Evolutionary conservation across 306 rosid species (phyloP).

Genomic region (Acacia crassicarpa): DNA sequence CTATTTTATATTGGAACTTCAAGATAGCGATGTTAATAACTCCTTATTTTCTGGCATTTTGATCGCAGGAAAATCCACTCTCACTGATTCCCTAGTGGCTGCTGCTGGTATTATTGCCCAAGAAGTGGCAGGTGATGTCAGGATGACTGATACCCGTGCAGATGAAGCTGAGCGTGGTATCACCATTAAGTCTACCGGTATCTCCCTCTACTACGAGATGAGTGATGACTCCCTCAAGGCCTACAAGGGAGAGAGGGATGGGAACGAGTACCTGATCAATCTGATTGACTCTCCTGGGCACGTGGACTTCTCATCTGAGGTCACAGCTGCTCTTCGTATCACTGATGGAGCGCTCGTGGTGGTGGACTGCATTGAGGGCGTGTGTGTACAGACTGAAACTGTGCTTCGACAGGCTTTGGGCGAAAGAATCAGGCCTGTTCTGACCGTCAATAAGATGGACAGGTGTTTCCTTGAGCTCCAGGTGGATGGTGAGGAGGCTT

Average conservation of each 20-base stretch:
- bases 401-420: slow-evolving; percentile 92
- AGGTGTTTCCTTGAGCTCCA: slow-evolving; percentile 96
- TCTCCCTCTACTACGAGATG: slow-evolving; percentile 93
- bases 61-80: slow-evolving; percentile 71
- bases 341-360: slow-evolving; percentile 95
- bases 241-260: slow-evolving; percentile 67
- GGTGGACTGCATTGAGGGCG: slow-evolving; percentile 95
- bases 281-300: slow-evolving; percentile 95
- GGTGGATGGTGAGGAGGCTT: slow-evolving; percentile 96
- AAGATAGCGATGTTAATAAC: background rate
- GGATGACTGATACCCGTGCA: slow-evolving; percentile 88
- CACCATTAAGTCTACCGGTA: slow-evolving; percentile 89
- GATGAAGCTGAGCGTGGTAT: slow-evolving; percentile 99
- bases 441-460: slow-evolving; percentile 98
- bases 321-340: slow-evolving; percentile 92
- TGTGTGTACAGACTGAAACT: slow-evolving; percentile 91
- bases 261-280: slow-evolving; percentile 92
- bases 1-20: background rate
- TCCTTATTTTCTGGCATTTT: background rate
- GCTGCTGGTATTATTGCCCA: slow-evolving; percentile 98
- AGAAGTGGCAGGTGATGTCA: slow-evolving; percentile 91
- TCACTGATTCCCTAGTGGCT: slow-evolving; percentile 90
- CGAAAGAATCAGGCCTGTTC: slow-evolving; percentile 86
- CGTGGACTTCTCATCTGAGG: slow-evolving; percentile 92
- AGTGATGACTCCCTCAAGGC: slow-evolving; percentile 52